phyloP scores from a whole-genome alignment of 106 monocot species.

The Dioscorea alata region DNA sequence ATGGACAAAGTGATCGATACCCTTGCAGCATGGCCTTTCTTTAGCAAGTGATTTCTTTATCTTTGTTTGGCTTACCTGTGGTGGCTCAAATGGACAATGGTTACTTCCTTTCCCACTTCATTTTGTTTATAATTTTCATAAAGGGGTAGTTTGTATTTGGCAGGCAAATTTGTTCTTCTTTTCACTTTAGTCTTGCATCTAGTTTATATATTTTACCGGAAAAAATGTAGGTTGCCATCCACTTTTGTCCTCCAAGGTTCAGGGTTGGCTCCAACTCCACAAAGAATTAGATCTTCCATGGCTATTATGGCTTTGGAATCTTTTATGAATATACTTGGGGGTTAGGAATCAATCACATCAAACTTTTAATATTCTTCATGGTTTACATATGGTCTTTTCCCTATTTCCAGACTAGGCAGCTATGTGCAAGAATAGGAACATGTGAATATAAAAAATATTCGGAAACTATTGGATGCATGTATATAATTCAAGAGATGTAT shows the following conservation, averaged over 20 bases:
- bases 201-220: not conserved
- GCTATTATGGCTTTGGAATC: conserved; percentile 44
- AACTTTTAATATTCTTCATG: not conserved
- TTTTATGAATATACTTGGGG: conserved; percentile 45
- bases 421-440: no score
- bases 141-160: not conserved
- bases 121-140: not conserved
- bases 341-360: conserved; percentile 15
- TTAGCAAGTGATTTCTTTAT: conserved; percentile 43
- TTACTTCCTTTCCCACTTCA: conserved; percentile 15
- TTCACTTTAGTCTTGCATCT: not conserved
- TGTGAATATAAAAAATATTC: no score
- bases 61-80: conserved; percentile 30
- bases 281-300: conserved; percentile 49
- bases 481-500: no score
- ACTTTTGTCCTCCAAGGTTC: conserved; percentile 70
- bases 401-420: not conserved
- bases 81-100: conserved; percentile 47
- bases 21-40: conserved; percentile 55
- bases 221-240: conserved; percentile 57
- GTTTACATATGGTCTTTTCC: not conserved
- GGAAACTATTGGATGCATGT: no score
- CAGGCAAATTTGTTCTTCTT: not conserved
- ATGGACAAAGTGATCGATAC: no score
- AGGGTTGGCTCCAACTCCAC: conserved; percentile 67